phyloP scores from a whole-genome alignment of 2,329 filamentous ascomycete species.

The Nemania serpens region DNA sequence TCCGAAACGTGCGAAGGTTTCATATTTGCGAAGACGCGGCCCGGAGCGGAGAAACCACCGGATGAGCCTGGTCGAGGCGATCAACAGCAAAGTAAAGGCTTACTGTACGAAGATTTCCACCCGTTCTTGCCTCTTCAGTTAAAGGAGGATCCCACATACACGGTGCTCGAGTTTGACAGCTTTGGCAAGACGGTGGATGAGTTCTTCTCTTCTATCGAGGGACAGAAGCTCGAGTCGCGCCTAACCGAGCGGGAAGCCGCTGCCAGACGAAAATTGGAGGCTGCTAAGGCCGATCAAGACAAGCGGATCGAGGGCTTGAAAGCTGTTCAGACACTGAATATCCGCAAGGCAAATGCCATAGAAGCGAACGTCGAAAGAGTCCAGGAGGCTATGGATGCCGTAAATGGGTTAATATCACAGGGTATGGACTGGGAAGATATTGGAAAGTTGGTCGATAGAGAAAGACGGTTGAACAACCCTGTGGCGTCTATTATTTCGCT shows the following conservation, averaged over 20 bases:
- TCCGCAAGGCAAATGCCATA: conserved; percentile 87
- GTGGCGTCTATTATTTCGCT: conserved; percentile 87
- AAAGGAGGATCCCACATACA: conserved; percentile 65
- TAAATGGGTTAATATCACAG: conserved; percentile 88
- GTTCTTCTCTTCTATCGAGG: conserved; percentile 96
- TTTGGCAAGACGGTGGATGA: conserved; percentile 96
- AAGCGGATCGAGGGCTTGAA: conserved; percentile 85
- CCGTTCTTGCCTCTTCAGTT: conserved; percentile 87
- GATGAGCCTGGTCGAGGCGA: conserved; percentile 43
- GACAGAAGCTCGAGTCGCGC: conserved; percentile 85
- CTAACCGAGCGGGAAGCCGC: conserved; percentile 80
- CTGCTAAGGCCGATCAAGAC: conserved; percentile 81
- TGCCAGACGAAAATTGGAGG: conserved; percentile 82
- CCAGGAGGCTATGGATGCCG: conserved; percentile 88
- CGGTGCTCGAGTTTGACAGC: conserved; percentile 76
- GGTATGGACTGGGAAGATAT: conserved; percentile 99
- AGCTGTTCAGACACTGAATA: conserved; percentile 78
- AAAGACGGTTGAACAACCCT: conserved; percentile 78
- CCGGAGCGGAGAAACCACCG: conserved; percentile 34
- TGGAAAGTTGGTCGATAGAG: conserved; percentile 82
- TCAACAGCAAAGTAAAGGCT: conserved; percentile 47
- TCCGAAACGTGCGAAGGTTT: conserved; percentile 75
- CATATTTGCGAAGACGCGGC: conserved; percentile 76
- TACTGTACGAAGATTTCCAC: conserved; percentile 94
- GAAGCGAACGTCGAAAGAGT: conserved; percentile 89